phyloP scores from a whole-genome alignment of 805 yeast species.

The Spathaspora girioi region DNA sequence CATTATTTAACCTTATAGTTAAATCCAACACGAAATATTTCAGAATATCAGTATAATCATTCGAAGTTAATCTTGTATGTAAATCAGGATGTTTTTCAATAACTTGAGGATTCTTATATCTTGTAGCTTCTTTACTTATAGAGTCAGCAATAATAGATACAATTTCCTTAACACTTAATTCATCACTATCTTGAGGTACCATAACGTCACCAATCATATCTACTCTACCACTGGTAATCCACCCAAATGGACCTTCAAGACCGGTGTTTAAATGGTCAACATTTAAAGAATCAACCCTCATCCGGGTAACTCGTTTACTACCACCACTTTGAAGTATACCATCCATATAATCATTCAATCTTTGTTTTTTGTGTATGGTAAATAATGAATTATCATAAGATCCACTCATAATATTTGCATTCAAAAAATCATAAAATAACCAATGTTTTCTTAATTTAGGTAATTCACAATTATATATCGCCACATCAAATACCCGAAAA shows the following conservation, averaged over 20 bases:
- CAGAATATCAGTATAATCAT: conserved; percentile 33
- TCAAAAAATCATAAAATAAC: conserved; percentile 83
- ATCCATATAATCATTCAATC: conserved; percentile 44
- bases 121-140: conserved; percentile 46
- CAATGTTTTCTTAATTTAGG: conserved; percentile 85
- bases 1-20: conserved; percentile 75
- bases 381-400: conserved; percentile 90
- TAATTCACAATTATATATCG: conserved; percentile 82
- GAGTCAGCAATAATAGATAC: conserved; percentile 45
- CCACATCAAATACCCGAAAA: conserved; percentile 80
- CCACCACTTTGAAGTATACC: conserved; percentile 16
- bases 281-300: conserved; percentile 79
- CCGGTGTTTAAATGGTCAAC: conserved; percentile 91
- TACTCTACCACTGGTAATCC: conserved; percentile 91
- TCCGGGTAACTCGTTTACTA: conserved; percentile 54
- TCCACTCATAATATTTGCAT: conserved; percentile 83
- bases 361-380: conserved; percentile 79
- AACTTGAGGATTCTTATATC: conserved; percentile 33
- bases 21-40: conserved; percentile 74
- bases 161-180: conserved; percentile 46
- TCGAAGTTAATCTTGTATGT: conserved; percentile 23
- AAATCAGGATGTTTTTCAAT: conserved; percentile 20
- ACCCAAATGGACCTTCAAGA: conserved; percentile 91
- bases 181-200: conserved; percentile 65
- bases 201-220: conserved; percentile 90